phyloP scores from a whole-genome alignment of 139 green algal genomes.

The Spirogloea muscicola region DNA sequence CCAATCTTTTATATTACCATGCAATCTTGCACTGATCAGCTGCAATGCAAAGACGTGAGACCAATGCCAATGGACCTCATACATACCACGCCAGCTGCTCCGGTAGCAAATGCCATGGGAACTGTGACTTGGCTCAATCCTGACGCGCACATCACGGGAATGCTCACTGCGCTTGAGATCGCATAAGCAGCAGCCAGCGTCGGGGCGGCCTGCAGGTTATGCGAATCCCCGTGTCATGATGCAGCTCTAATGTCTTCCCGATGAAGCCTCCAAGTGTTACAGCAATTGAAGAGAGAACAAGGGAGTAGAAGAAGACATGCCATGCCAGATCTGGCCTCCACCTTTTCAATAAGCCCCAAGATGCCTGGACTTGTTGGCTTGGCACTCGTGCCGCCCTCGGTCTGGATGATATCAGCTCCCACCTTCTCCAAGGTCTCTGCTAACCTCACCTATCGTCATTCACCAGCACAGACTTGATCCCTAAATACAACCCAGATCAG shows the following conservation, averaged over 20 bases:
- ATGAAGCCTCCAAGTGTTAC: too few species aligned
- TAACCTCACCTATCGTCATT: constrained; percentile 40
- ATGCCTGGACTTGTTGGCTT: constrained; percentile 31
- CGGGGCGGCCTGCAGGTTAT: constrained; percentile 28
- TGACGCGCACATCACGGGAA: constrained; percentile 49
- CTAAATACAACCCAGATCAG: too few species aligned
- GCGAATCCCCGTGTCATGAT: background rate
- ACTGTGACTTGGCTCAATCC: constrained; percentile 43
- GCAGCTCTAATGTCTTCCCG: too few species aligned
- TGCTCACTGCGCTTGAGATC: constrained; percentile 33
- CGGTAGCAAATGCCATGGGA: constrained; percentile 43
- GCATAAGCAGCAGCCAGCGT: constrained; percentile 35
- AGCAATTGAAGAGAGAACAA: too few species aligned
- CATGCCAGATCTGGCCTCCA: constrained; percentile 2
- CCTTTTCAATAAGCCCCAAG: constrained; percentile 48
- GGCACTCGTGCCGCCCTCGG: constrained; percentile 45
- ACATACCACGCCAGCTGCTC: constrained; percentile 36
- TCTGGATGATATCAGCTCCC: constrained; percentile 52
- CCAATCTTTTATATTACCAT: background rate
- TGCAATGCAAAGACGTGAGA: background rate
- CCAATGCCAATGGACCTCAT: background rate
- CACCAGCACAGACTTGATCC: too few species aligned
- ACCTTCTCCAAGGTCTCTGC: constrained; percentile 34
- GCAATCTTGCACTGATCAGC: background rate
- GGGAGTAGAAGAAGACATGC: too few species aligned